Evolutionary conservation across 2,329 filamentous ascomycete genomes (phyloP).

Genomic region (Xylaria sp.): DNA sequence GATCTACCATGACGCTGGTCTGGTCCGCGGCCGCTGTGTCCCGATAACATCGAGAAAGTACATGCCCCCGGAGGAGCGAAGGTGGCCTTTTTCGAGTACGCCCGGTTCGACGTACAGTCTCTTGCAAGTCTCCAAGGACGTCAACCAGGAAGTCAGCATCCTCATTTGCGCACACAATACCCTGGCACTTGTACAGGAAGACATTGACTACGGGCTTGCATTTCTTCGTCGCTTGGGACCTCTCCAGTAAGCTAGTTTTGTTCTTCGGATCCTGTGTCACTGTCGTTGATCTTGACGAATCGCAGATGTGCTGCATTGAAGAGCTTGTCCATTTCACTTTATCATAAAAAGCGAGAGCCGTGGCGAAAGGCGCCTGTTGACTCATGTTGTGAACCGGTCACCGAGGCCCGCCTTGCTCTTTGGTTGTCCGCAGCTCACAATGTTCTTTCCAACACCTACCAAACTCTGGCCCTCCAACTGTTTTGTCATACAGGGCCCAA

Average conservation of each 20-base stretch:
- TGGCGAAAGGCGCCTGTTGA: background rate
- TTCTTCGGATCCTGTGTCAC: background rate
- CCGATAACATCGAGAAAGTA: background rate
- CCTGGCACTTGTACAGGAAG: background rate
- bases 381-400: background rate
- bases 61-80: background rate
- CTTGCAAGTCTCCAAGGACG: background rate
- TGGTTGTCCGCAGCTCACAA: background rate
- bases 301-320: background rate
- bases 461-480: background rate
- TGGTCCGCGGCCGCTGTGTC: background rate
- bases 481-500: constrained; percentile 1
- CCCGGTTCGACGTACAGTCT: background rate
- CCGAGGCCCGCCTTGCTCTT: background rate
- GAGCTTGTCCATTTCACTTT: background rate
- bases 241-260: background rate
- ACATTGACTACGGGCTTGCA: background rate
- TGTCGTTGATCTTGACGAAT: background rate
- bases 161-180: background rate
- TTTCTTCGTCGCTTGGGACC: background rate
- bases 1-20: background rate
- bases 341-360: background rate
- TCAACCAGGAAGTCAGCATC: background rate
- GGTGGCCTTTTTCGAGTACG: background rate
- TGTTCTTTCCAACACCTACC: background rate